phyloP scores from a whole-genome alignment of 495 filamentous ascomycete genomes.

The Tuber borchii region DNA sequence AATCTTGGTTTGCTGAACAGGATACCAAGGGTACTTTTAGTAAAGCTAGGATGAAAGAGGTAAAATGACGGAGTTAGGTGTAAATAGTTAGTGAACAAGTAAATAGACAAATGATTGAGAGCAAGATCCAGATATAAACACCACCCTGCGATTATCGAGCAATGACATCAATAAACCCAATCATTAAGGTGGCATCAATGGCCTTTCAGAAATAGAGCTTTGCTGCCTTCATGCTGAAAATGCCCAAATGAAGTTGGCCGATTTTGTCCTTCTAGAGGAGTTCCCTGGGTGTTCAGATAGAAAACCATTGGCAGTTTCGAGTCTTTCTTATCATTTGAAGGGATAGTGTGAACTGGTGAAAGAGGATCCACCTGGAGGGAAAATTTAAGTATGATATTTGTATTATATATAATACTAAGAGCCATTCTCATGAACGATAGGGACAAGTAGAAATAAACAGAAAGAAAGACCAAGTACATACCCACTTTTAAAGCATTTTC shows the following conservation, averaged over 20 bases:
- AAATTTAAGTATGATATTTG: neutral
- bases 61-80: too few relatives aligned
- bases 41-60: too few relatives aligned
- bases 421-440: neutral
- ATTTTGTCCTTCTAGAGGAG: slow-evolving; percentile 3
- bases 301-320: neutral
- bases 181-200: neutral
- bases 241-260: neutral
- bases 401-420: neutral
- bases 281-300: neutral
- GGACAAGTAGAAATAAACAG: neutral
- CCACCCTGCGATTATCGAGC: too few relatives aligned
- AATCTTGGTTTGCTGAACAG: too few relatives aligned
- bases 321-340: slow-evolving; percentile 7
- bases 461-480: neutral
- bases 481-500: slow-evolving; percentile 7
- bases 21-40: too few relatives aligned
- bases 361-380: slow-evolving; percentile 1
- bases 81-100: too few relatives aligned
- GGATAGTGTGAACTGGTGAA: neutral
- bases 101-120: too few relatives aligned
- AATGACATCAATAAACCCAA: too few relatives aligned
- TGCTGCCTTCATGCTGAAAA: neutral
- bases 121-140: too few relatives aligned
- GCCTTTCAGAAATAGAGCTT: slow-evolving; percentile 2